Evolutionary conservation across 1,139 yeast genomes (phyloP).

Genomic region (Saccharomyces hybrid): DNA sequence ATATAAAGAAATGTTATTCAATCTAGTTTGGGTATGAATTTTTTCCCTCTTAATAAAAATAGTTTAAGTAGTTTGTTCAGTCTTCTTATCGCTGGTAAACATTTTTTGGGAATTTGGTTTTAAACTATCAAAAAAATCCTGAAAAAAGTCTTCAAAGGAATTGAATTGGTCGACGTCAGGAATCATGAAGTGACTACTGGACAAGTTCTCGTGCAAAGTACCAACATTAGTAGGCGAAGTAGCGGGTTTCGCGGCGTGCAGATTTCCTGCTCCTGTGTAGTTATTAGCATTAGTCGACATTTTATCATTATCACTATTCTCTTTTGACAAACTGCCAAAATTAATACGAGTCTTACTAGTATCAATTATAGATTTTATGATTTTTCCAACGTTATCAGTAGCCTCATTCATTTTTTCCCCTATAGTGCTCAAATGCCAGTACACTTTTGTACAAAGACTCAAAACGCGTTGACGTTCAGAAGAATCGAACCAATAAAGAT

Average conservation of each 20-base stretch:
- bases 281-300: constrained; percentile 3
- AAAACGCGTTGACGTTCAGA: constrained; percentile 35
- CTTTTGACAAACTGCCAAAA: constrained; percentile 6
- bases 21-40: neutral
- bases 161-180: constrained; percentile 40
- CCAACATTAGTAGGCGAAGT: constrained; percentile 15
- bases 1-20: neutral
- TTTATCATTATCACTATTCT: neutral
- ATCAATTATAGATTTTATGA: constrained; percentile 43
- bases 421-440: constrained; percentile 47
- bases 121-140: constrained; percentile 34
- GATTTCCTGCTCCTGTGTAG: constrained; percentile 6
- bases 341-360: constrained; percentile 28
- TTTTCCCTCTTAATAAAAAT: neutral
- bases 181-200: constrained; percentile 16
- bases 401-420: constrained; percentile 49
- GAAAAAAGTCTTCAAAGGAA: constrained; percentile 44
- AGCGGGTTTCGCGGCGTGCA: constrained; percentile 7
- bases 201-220: constrained; percentile 1
- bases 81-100: constrained; percentile 7
- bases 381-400: constrained; percentile 46
- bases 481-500: constrained; percentile 33
- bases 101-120: constrained; percentile 30
- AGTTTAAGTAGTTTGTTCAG: neutral
- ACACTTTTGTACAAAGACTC: constrained; percentile 41